Evolutionary conservation across 345 rosid species (phyloP), one percentile per base, ranked within the genome.

Genomic region (Ceriops decandra): DNA sequence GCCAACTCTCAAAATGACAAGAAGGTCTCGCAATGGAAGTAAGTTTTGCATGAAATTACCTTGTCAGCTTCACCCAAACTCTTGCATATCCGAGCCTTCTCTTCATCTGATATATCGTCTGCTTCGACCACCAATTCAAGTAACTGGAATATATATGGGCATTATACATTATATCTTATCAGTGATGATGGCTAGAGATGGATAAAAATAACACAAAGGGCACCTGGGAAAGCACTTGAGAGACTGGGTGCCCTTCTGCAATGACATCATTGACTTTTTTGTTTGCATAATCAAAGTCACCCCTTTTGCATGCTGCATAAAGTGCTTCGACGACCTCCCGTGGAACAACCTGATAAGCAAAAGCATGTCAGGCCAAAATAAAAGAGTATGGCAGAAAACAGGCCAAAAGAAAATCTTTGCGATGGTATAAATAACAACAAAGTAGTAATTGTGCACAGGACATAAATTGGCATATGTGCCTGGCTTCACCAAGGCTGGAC

Each of bases 191-290:
- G 69, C 57, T 19, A 68, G 57, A 21, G 32, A 28, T 17, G 61
- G 54, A 53, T 17, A 28, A 51, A 68, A 7, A 66, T 64, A 54
- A 58, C 56, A 68, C 59, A 64, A 67, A 59, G 8, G 19, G 38
- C 9, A 92, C 98, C 92, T 88, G 96, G 70, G 83, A 76, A 77
- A 92, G 86, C 85, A 92, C 78, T 81, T 92, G 93, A 71, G 97
- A 86, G 58, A 85, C 96, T 19, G 98, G 97, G 83, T 86, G 90
- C 46, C 98, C 99, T 73, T 92, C 98, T 28, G 91, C 92, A 62
- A 88, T 89, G 60, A 88, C 72, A 68, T 83, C 74, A 77, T 82
- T 85, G 68, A 90, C 99, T 83, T 88, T 96, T 79, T 86, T 88
- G 81, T 88, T 86, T 20, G 93, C 97, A 82, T 80, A 64, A 82